A percentile compares a stretch with the other conserved stretches of the same genome.
These are phyloP conservation scores for Colletotrichum liriopes DNA, from an alignment of 2,329 filamentous ascomycete genomes.

Conservation along the genomic window DNA sequence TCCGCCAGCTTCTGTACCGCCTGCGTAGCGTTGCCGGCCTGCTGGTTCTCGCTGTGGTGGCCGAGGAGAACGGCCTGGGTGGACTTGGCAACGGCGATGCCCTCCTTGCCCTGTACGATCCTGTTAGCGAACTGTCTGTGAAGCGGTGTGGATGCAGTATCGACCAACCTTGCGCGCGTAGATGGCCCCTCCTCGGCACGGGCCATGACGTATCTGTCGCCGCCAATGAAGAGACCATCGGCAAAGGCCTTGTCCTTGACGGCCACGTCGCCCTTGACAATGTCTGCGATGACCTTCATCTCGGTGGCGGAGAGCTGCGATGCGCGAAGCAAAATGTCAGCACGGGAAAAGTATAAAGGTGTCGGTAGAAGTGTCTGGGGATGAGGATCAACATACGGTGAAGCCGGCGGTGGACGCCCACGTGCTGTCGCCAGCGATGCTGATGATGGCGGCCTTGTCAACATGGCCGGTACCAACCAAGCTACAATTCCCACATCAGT, in stretches of 20 bases:
- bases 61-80: conserved; percentile 89
- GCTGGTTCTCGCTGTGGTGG: conserved; percentile 83
- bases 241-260: conserved; percentile 77
- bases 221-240: conserved; percentile 82
- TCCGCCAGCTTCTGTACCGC: conserved; percentile 89
- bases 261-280: conserved; percentile 61
- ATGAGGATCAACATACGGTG: conserved; percentile 68
- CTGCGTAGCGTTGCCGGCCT: conserved; percentile 82
- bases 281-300: conserved; percentile 71
- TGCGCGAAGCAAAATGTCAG: conserved; percentile 48
- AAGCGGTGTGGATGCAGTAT: conserved; percentile 29
- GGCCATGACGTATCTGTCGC: conserved; percentile 84
- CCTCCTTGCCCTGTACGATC: conserved; percentile 77
- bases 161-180: conserved; percentile 86
- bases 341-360: background rate
- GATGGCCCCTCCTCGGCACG: conserved; percentile 83
- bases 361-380: conserved; percentile 8
- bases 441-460: conserved; percentile 89
- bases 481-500: conserved; percentile 63
- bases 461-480: conserved; percentile 85
- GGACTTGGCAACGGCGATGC: conserved; percentile 88
- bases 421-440: conserved; percentile 82
- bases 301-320: conserved; percentile 70
- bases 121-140: conserved; percentile 15
- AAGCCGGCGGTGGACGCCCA: conserved; percentile 84